phyloP scores from a whole-genome alignment of 164 flowering plant species.

The Nymphaea colorata region DNA sequence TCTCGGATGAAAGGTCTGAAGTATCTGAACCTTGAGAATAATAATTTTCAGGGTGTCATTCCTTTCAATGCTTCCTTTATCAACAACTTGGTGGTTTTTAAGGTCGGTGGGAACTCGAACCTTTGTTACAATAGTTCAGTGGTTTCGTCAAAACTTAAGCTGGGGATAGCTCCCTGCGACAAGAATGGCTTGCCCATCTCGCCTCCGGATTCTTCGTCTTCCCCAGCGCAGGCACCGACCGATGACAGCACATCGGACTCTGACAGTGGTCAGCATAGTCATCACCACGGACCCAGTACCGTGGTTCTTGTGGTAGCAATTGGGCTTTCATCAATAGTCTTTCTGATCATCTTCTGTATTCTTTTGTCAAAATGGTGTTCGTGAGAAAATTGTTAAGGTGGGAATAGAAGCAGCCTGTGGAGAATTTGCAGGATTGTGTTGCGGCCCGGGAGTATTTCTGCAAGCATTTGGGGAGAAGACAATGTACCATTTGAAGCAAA shows the following conservation, averaged over 20 bases:
- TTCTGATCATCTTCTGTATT: conserved; percentile 70
- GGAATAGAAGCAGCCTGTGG: background rate
- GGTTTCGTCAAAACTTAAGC: conserved; percentile 55
- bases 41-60: conserved; percentile 67
- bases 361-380: conserved; percentile 63
- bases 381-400: background rate
- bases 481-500: background rate
- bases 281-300: conserved; percentile 70
- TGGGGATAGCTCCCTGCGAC: conserved; percentile 87
- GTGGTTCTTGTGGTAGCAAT: conserved; percentile 89
- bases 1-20: conserved; percentile 44
- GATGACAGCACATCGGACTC: background rate
- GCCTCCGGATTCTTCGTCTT: conserved; percentile 28
- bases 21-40: conserved; percentile 70
- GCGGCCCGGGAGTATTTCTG: background rate
- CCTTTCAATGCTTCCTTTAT: conserved; percentile 73
- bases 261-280: background rate
- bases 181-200: conserved; percentile 58
- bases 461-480: background rate
- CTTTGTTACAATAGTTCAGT: conserved; percentile 69
- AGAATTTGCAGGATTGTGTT: background rate
- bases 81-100: conserved; percentile 51
- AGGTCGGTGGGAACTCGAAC: conserved; percentile 53
- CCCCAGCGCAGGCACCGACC: background rate
- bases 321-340: conserved; percentile 74